Conservation (phyloP, 106 monocot species). For the Platanthera guangdongensis region DNA sequence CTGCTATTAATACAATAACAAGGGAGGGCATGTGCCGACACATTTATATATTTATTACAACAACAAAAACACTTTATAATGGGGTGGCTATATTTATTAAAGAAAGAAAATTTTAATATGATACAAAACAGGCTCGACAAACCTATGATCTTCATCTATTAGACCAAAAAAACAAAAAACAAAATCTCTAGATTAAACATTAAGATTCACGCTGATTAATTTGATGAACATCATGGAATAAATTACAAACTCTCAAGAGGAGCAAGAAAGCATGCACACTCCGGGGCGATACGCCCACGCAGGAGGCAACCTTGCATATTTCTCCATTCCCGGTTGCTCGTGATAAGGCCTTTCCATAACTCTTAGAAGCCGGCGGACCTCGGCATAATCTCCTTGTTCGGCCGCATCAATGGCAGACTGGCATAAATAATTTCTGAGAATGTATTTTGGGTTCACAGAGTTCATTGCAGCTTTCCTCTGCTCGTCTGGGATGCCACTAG, state of each 20-base stretch:
- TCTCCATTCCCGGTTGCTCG: conserved; percentile 92
- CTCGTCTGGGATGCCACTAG: conserved; percentile 51
- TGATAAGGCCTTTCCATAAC: conserved; percentile 81
- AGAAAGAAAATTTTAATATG: background rate
- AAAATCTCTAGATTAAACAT: background rate
- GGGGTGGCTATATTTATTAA: background rate
- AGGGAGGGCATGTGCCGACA: no score
- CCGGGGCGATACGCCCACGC: conserved; percentile 96
- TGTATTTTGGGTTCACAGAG: conserved; percentile 83
- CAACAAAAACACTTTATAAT: no score
- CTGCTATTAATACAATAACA: no score
- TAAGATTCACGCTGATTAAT: background rate
- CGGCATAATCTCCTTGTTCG: conserved; percentile 82
- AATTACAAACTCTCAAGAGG: conserved; percentile 39
- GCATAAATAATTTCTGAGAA: conserved; percentile 89
- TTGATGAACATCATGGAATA: background rate
- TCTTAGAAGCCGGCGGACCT: conserved; percentile 69
- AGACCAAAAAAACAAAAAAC: background rate
- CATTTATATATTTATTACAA: no score
- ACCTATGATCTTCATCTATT: background rate
- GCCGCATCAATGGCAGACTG: conserved; percentile 92
- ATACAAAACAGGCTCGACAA: background rate
- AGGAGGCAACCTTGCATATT: conserved; percentile 86
- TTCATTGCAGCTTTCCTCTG: conserved; percentile 79
- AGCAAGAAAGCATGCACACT: conserved; percentile 94